Evolutionary conservation across 305 asterid species (phyloP).

Genomic region (Rubia tinctorum): DNA sequence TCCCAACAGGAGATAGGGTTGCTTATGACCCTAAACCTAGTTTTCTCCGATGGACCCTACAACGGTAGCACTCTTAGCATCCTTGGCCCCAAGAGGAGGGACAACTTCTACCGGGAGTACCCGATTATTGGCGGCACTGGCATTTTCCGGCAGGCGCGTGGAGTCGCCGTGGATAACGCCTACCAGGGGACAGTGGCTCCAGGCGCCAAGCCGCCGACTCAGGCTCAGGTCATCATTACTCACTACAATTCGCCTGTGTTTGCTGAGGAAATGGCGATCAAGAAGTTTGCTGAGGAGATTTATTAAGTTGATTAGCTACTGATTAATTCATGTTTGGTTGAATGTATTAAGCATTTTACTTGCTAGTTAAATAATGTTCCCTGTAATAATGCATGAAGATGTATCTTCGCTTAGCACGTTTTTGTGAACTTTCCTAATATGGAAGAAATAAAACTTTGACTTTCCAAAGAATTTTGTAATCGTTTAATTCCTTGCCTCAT

Average conservation of each 20-base stretch:
- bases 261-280: not conserved
- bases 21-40: constrained; percentile 27
- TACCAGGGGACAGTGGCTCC: constrained; percentile 6
- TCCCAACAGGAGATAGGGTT: constrained; percentile 19
- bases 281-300: not conserved
- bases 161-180: constrained; percentile 26
- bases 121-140: constrained; percentile 34
- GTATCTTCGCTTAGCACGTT: no score
- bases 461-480: not conserved
- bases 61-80: constrained; percentile 31
- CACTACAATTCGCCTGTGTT: constrained; percentile 12
- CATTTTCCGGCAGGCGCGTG: constrained; percentile 31
- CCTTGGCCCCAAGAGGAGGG: constrained; percentile 17
- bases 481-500: not conserved
- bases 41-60: constrained; percentile 22
- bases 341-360: no score
- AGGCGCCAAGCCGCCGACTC: constrained; percentile 19
- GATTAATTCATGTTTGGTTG: no score
- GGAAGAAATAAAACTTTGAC: not conserved
- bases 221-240: constrained; percentile 18
- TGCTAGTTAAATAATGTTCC: no score
- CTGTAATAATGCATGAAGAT: no score
- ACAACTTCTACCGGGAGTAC: constrained; percentile 24
- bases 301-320: not conserved
- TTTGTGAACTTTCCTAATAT: not conserved